These are phyloP conservation scores for Coriolopsis trogii DNA, from an alignment of 1,284 basidiomycete genomes.

Conservation along the genomic window DNA sequence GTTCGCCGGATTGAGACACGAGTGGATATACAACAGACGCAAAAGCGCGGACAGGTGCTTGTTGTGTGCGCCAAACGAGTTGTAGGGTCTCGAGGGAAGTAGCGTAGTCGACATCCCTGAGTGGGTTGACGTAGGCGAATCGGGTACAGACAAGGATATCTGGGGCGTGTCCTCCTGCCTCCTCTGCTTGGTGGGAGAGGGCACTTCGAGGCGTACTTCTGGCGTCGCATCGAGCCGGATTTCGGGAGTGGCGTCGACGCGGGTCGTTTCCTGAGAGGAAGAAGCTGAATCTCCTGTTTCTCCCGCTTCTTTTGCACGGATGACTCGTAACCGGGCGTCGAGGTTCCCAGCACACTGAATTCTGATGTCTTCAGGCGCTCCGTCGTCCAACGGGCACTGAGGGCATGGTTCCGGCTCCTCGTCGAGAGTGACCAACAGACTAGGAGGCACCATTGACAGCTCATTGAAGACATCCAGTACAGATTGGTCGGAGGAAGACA, in stretches of 20 bases:
- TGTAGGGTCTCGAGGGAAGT: conserved; percentile 50
- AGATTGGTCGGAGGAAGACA: conserved; percentile 48
- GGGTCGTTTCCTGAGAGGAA: conserved; percentile 38
- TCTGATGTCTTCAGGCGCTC: conserved; percentile 47
- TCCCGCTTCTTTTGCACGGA: conserved; percentile 39
- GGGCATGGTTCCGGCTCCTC: conserved; percentile 50
- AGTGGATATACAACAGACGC: conserved; percentile 75
- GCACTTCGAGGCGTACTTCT: conserved; percentile 25
- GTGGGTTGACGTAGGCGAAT: conserved; percentile 31
- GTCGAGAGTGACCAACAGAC: conserved; percentile 53
- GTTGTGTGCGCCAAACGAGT: conserved; percentile 51
- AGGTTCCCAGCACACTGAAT: conserved; percentile 55
- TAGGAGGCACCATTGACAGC: conserved; percentile 56
- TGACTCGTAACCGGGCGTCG: conserved; percentile 52
- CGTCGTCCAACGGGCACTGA: conserved; percentile 58
- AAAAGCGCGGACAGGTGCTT: conserved; percentile 66
- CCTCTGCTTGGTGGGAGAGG: conserved; percentile 16
- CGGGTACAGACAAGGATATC: conserved; percentile 35
- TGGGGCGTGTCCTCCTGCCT: conserved; percentile 30
- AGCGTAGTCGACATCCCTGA: conserved; percentile 48
- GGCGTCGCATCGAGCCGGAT: conserved; percentile 44
- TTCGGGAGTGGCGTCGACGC: conserved; percentile 47
- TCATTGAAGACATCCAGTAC: conserved; percentile 57
- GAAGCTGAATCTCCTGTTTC: conserved; percentile 14
- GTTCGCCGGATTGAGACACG: conserved; percentile 71